Evolutionary conservation across 73 alveolate species (phyloP).

Genomic region (Breviolum minutum): DNA sequence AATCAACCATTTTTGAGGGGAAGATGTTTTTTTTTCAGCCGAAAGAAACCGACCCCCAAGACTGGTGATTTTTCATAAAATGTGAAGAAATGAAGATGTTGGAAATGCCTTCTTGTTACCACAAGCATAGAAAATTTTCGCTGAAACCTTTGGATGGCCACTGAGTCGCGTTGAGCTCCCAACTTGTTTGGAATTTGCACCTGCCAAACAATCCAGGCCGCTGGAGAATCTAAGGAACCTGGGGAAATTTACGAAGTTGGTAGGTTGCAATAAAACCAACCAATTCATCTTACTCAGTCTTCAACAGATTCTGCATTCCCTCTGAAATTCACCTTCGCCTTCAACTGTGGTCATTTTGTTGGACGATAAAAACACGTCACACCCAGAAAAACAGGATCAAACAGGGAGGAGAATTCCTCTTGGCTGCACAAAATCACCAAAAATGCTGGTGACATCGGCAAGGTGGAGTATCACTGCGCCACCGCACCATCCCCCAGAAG

Average conservation of each 20-base stretch:
- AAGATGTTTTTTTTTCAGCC: too few species aligned
- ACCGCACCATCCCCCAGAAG: slow-evolving; percentile 82
- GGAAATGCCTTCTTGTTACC: too few species aligned
- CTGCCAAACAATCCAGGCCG: background rate
- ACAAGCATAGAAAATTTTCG: too few species aligned
- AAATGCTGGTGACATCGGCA: too few species aligned
- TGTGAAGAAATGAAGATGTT: too few species aligned
- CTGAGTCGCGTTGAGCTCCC: background rate
- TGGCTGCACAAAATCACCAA: too few species aligned
- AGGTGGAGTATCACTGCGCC: background rate
- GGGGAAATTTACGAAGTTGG: background rate
- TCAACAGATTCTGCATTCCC: background rate
- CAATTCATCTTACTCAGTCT: background rate
- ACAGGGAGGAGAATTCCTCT: too few species aligned
- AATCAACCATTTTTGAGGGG: too few species aligned
- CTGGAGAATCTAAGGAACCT: background rate
- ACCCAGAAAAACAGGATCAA: background rate
- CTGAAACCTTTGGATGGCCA: too few species aligned
- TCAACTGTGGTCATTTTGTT: too few species aligned
- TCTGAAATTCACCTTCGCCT: background rate
- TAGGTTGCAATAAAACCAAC: background rate
- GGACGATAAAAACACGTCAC: background rate
- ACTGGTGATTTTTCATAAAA: too few species aligned
- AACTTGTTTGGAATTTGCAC: slow-evolving; percentile 50
- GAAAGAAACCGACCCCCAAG: too few species aligned